Evolutionary conservation across 139 green algal species (phyloP).

Genomic region (Coelastrella sp.): DNA sequence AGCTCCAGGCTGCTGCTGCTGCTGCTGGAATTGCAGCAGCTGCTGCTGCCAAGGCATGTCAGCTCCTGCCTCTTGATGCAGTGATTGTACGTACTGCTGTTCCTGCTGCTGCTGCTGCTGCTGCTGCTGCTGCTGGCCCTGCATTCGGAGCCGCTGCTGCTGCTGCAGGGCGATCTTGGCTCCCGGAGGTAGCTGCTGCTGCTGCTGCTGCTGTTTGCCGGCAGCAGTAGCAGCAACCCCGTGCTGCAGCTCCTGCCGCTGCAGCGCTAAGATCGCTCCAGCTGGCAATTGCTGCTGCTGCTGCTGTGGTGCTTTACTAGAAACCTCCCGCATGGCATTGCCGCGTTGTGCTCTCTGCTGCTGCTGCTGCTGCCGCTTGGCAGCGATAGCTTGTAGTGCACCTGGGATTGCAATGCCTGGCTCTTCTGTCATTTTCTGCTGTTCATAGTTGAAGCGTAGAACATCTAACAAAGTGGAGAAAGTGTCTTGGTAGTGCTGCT

Average conservation of each 20-base stretch:
- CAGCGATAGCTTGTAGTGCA: neutral
- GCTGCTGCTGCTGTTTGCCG: neutral
- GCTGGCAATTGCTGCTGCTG: neutral
- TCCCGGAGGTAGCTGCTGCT: neutral
- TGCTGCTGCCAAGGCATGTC: neutral
- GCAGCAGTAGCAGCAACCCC: neutral
- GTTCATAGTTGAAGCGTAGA: neutral
- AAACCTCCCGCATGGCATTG: neutral
- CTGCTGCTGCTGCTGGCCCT: neutral
- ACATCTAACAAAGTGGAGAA: neutral
- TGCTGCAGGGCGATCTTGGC: neutral
- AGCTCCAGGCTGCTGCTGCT: neutral
- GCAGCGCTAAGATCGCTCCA: neutral
- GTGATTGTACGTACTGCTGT: no score
- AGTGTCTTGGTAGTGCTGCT: neutral
- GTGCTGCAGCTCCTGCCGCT: constrained; percentile 2
- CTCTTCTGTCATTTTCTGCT: neutral
- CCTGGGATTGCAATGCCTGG: neutral
- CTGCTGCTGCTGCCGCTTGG: neutral
- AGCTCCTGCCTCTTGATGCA: no score
- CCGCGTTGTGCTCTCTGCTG: neutral
- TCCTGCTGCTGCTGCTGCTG: constrained; percentile 7
- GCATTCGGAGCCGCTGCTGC: neutral
- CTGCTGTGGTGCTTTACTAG: neutral
- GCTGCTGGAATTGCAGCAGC: neutral